Conservation (phyloP, 768 basidiomycete genomes). For the Russula lepida region DNA sequence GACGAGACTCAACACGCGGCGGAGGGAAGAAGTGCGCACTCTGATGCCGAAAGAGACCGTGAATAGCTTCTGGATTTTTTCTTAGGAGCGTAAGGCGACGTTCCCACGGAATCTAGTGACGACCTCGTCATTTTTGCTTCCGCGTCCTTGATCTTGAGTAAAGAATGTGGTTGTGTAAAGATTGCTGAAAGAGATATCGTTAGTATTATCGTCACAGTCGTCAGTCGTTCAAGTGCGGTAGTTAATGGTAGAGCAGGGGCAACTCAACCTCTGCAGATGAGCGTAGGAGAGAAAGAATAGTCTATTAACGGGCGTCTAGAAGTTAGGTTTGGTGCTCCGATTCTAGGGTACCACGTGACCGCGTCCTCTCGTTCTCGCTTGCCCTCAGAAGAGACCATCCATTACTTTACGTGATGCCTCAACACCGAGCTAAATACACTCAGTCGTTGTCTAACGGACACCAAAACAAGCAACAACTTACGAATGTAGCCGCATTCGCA, state of each 20-base stretch:
- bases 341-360: conserved; percentile 4
- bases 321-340: background rate
- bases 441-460: background rate
- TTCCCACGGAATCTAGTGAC: conserved; percentile 10
- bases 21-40: conserved; percentile 5
- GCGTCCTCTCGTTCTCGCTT: background rate
- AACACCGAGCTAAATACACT: conserved; percentile 66
- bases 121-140: conserved; percentile 8
- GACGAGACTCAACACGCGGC: background rate
- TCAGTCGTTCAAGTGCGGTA: background rate
- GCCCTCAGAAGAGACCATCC: conserved; percentile 50
- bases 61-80: background rate
- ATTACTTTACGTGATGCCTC: conserved; percentile 81
- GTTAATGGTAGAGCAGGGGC: background rate
- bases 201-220: conserved; percentile 8
- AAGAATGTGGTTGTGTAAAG: background rate
- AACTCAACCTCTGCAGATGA: conserved; percentile 3
- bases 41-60: conserved; percentile 9
- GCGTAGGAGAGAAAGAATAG: background rate
- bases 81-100: background rate
- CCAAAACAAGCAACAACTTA: conserved; percentile 34
- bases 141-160: background rate
- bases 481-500: conserved; percentile 91
- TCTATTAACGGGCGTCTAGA: background rate
- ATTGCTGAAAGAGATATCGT: conserved; percentile 12